These are phyloP conservation scores for Coemansia aciculifera DNA, from an alignment of 192 early-diverging fungal species.

Conservation along the genomic window DNA sequence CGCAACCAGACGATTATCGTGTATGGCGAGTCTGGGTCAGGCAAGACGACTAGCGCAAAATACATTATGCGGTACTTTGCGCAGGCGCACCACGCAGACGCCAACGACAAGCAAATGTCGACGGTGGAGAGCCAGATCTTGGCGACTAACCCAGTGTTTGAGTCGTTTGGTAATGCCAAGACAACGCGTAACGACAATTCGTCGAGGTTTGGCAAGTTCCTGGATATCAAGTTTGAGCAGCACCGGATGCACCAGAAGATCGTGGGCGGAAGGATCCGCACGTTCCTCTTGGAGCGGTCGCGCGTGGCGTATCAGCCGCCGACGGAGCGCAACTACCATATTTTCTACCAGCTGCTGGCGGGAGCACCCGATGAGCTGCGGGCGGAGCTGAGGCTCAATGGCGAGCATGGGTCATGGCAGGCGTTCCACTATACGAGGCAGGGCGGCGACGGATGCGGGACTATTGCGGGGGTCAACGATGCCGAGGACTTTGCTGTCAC, in stretches of 20 bases:
- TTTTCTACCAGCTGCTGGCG: conserved; percentile 94
- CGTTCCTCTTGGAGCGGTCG: conserved; percentile 85
- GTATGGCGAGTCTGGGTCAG: conserved; percentile 94
- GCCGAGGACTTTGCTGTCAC: conserved; percentile 63
- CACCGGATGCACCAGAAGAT: conserved; percentile 67
- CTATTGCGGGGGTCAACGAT: conserved; percentile 60
- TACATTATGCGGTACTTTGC: conserved; percentile 99
- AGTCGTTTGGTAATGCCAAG: conserved; percentile 87
- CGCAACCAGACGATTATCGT: conserved; percentile 98
- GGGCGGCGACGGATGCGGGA: conserved; percentile 51
- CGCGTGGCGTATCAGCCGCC: conserved; percentile 67
- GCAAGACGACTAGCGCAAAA: conserved; percentile 95
- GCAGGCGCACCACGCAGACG: conserved; percentile 70
- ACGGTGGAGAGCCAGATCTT: conserved; percentile 63
- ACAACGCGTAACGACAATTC: conserved; percentile 77
- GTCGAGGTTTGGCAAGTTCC: conserved; percentile 84
- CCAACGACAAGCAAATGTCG: conserved; percentile 40
- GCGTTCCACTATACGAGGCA: conserved; percentile 53
- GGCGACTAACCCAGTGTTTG: conserved; percentile 75
- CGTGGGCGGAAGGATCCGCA: conserved; percentile 81
- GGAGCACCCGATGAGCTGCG: conserved; percentile 74
- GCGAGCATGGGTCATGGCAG: conserved; percentile 64
- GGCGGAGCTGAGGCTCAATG: conserved; percentile 65
- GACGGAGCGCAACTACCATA: conserved; percentile 89
- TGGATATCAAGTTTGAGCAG: conserved; percentile 83